Percentiles rank a stretch among this genome's conserved stretches.
Evolutionary conservation across 2,329 filamentous ascomycete genomes (phyloP).

Genomic region (Pezicula neosporulosa): DNA sequence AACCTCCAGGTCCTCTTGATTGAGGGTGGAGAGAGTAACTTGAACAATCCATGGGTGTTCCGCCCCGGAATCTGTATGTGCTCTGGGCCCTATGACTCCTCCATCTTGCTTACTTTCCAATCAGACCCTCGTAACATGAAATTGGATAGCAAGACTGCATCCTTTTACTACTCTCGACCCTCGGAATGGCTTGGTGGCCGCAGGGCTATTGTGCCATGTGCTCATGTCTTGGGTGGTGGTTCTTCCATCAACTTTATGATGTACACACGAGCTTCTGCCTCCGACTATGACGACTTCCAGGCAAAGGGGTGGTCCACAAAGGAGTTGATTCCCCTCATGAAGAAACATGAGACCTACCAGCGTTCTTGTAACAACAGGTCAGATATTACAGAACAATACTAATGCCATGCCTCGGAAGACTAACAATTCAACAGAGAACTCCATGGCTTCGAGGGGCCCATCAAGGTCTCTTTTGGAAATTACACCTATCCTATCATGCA

Average conservation of each 20-base stretch:
- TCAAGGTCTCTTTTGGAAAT: constrained; percentile 70
- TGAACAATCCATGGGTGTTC: constrained; percentile 78
- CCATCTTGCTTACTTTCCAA: background rate
- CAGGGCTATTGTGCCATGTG: constrained; percentile 70
- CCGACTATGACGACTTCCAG: constrained; percentile 76
- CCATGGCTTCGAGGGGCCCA: constrained; percentile 76
- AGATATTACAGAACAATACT: background rate
- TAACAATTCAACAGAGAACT: constrained; percentile 43
- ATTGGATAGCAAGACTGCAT: constrained; percentile 66
- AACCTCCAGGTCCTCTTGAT: constrained; percentile 69
- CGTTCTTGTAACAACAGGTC: constrained; percentile 56
- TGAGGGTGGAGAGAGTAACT: constrained; percentile 68
- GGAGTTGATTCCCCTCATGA: constrained; percentile 73
- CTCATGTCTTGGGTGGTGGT: constrained; percentile 68
- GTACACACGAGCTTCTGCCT: constrained; percentile 70
- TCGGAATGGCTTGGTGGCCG: constrained; percentile 70
- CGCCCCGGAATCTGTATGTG: constrained; percentile 57
- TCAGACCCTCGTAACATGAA: constrained; percentile 27
- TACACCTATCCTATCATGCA: constrained; percentile 76
- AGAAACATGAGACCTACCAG: constrained; percentile 78
- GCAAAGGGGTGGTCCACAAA: constrained; percentile 77
- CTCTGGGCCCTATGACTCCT: background rate
- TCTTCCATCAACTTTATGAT: constrained; percentile 80
- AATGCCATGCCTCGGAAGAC: background rate
- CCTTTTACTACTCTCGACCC: constrained; percentile 75